phyloP scores from a whole-genome alignment of 352 stramenopile genomes.

The Globisporangium splendens region DNA sequence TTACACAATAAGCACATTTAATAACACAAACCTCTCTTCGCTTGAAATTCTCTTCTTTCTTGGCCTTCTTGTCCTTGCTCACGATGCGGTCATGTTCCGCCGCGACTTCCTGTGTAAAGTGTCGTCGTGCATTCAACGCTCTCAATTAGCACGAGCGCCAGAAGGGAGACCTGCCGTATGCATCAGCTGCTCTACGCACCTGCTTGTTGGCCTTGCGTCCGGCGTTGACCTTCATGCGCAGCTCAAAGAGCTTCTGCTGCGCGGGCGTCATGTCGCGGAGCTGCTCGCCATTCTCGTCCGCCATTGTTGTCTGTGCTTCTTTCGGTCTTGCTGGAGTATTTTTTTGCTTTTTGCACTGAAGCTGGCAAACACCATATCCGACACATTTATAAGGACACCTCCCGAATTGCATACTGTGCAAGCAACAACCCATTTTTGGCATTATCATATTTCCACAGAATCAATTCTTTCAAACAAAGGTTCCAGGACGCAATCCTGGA shows the following conservation, averaged over 20 bases:
- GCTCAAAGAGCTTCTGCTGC: constrained; percentile 80
- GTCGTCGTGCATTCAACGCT: too few species aligned
- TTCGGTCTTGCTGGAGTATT: not conserved
- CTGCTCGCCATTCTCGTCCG: constrained; percentile 19
- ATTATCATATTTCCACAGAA: too few species aligned
- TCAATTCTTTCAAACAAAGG: too few species aligned
- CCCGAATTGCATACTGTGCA: not conserved
- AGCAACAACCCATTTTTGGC: too few species aligned
- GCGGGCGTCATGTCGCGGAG: constrained; percentile 58
- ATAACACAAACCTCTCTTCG: constrained; percentile 37
- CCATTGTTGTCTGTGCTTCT: constrained; percentile 14
- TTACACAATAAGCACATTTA: not conserved
- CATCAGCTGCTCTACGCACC: constrained; percentile 18
- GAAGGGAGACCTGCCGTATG: too few species aligned
- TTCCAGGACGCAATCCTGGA: too few species aligned
- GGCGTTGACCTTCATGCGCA: constrained; percentile 85
- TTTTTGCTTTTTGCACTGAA: not conserved
- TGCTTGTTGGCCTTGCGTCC: constrained; percentile 78
- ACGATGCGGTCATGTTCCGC: constrained; percentile 66
- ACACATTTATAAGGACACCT: not conserved
- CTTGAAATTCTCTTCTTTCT: constrained; percentile 52
- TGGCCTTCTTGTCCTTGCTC: constrained; percentile 62
- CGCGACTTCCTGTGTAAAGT: constrained; percentile 54
- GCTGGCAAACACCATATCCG: not conserved
- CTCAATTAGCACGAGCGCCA: too few species aligned